A percentile compares a stretch with the other conserved stretches of the same genome.
Conservation (phyloP, 495 filamentous ascomycete genomes). For the Neurospora sp. region DNA sequence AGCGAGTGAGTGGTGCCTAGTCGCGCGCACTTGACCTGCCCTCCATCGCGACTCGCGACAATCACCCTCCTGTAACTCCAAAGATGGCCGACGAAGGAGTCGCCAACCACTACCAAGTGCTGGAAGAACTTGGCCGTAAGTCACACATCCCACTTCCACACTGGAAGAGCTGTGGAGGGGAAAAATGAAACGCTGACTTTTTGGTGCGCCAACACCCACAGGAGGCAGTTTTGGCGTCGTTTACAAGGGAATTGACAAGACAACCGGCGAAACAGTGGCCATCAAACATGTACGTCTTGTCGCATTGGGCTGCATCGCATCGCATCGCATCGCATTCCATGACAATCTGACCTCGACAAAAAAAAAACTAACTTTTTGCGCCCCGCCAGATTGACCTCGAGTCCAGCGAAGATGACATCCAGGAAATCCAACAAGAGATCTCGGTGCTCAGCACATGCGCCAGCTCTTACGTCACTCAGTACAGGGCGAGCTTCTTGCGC, state of each 20-base stretch:
- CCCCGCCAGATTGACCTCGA: conserved; percentile 81
- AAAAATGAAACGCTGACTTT: conserved; percentile 9
- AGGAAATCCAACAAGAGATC: conserved; percentile 97
- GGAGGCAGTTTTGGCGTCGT: conserved; percentile 94
- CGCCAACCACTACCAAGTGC: conserved; percentile 73
- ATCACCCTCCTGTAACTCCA: background rate
- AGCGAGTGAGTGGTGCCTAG: background rate
- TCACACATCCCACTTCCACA: conserved; percentile 11
- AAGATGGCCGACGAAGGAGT: conserved; percentile 53
- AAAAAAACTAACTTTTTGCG: conserved; percentile 17
- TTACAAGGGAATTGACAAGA: conserved; percentile 85
- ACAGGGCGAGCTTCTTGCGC: conserved; percentile 88
- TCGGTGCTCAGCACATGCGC: conserved; percentile 89
- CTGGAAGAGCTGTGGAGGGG: no score
- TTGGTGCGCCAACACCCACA: conserved; percentile 13
- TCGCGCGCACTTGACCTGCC: background rate
- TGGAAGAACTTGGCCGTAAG: conserved; percentile 89
- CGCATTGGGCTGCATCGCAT: background rate
- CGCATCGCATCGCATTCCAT: background rate
- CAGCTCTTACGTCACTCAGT: conserved; percentile 88
- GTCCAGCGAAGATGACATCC: conserved; percentile 93
- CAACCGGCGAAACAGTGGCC: conserved; percentile 80
- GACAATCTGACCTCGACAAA: background rate
- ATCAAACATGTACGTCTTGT: conserved; percentile 67
- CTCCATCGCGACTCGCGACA: background rate